Percentiles rank a stretch among this genome's conserved stretches.
phyloP scores from a whole-genome alignment of 768 basidiomycete genomes.

The Tulasnella sp. region DNA sequence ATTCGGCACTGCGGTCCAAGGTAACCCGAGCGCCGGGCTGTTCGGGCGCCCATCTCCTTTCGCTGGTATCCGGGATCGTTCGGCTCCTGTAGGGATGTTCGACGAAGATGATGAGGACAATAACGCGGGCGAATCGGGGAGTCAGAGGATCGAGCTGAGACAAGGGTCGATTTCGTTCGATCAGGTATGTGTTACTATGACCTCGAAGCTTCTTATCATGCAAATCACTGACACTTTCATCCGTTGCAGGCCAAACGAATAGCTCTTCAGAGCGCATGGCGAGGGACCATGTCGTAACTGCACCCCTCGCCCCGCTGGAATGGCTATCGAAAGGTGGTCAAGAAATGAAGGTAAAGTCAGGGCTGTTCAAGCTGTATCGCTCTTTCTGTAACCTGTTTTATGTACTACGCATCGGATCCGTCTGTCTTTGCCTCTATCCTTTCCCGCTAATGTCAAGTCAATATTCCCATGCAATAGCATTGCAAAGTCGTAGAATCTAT shows the following conservation, averaged over 20 bases:
- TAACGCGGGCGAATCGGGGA: constrained; percentile 45
- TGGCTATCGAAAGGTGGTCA: not conserved
- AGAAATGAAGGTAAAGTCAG: not conserved
- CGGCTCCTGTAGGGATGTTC: constrained; percentile 48
- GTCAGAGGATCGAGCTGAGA: constrained; percentile 68
- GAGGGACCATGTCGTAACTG: constrained; percentile 39
- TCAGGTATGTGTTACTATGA: constrained; percentile 55
- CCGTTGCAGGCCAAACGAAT: constrained; percentile 66
- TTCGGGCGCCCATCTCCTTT: constrained; percentile 49
- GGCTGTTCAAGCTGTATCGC: constrained; percentile 2
- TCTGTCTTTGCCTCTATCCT: not conserved
- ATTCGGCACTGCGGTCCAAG: constrained; percentile 71
- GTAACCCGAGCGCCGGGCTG: constrained; percentile 25
- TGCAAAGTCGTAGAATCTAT: not conserved
- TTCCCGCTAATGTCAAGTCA: constrained; percentile 5
- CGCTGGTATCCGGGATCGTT: constrained; percentile 59
- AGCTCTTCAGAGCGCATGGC: constrained; percentile 87
- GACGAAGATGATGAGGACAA: constrained; percentile 63
- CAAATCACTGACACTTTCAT: constrained; percentile 21
- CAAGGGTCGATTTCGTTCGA: constrained; percentile 89
- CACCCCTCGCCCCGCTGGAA: not conserved
- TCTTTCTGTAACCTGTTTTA: constrained; percentile 10
- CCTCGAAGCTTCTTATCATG: not conserved
- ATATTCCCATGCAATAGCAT: not conserved
- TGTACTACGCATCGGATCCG: not conserved